Base-by-base conservation (phyloP, 805 yeast species). In the Wickerhamomyces canadensis region DNA sequence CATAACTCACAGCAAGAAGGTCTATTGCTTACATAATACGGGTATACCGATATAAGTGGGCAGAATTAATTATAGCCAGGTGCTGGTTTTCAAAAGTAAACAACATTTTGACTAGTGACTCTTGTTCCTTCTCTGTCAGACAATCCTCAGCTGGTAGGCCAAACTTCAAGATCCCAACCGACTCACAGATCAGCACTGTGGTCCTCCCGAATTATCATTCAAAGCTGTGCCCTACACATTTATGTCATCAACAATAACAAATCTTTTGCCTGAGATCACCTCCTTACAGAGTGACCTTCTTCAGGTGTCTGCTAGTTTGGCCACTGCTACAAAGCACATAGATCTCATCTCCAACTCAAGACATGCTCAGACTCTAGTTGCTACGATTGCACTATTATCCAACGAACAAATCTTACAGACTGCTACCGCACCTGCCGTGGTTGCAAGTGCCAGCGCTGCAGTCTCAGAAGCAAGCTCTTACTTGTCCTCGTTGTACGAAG, bases 341-440 rank as follows among this genome's bases (percentile, higher is more conserved):
- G 29, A 30, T 0, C 21, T 45, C 24, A 35, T 46, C 11, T 30
- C 40, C n/a, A 35, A 45, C 16, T 51, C 57, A 2, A 39, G 52
- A 11, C 36, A 48, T 2, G 23, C 39, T 6, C 43, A 40, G 19
- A 42, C 50, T 16, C 38, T 47, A 19, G 34, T 38, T n/a, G 53
- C 51, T 1, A 50, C 57, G 0, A 24, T 51, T 9, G 19, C 43
- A 2, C 27, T 36, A 3, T 10, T 40, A 5, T 37, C 48, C 7
- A 45, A 43, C 23, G 40, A 52, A 33, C 37, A 41, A 16, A 28
- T 47, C 2, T 23, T 48, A 41, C 47, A 9, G 34, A 40, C 44
- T 3, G 46, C 44, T 5, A 42, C 52, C 0, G 45, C 42, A 3
- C n/a, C 41, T 2, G 13, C 30, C 7, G 41, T 23, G 5, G 28